Evolutionary conservation across 306 rosid genomes (phyloP).

Genomic region (Vicia sativa): DNA sequence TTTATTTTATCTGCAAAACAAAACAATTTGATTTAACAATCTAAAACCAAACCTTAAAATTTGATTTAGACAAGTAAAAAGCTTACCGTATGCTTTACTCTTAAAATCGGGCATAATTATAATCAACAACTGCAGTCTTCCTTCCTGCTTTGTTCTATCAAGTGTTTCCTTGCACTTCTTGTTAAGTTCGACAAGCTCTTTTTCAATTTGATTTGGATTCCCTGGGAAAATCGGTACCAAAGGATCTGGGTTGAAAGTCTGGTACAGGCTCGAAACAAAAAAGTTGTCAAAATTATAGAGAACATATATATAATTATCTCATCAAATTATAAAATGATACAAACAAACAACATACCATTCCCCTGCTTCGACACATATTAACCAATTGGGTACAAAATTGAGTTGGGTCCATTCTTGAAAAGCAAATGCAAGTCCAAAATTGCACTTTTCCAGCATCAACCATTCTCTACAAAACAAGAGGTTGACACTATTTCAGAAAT

Average conservation of each 20-base stretch:
- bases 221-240: constrained; percentile 36
- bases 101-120: constrained; percentile 67
- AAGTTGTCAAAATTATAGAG: neutral
- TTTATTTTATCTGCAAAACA: constrained; percentile 61
- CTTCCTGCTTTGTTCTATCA: constrained; percentile 1
- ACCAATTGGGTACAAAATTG: constrained; percentile 46
- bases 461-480: constrained; percentile 61
- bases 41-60: neutral
- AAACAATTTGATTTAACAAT: neutral
- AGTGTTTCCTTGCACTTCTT: constrained; percentile 16
- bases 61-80: neutral
- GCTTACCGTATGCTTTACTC: constrained; percentile 66
- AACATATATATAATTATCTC: neutral
- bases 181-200: constrained; percentile 45
- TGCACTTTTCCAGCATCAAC: constrained; percentile 57
- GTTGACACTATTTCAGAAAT: neutral
- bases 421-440: constrained; percentile 59
- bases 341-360: constrained; percentile 58
- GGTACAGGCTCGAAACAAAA: neutral
- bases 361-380: constrained; percentile 62
- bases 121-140: constrained; percentile 57
- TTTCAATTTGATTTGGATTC: constrained; percentile 42
- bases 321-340: neutral
- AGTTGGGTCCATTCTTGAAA: constrained; percentile 35
- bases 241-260: constrained; percentile 51